Conservation (phyloP, 345 rosid species). For the Citrus sinensis region DVS_A1.0 CM039169.1:17564001-17564500, state of each 20-base stretch:
- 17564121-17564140: neutral
- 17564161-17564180: neutral
- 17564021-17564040: conserved; percentile 55
- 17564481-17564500: neutral
- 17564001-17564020: conserved; percentile 66
- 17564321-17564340: conserved; percentile 47
- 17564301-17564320: conserved; percentile 43
- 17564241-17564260: conserved; percentile 51
- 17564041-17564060: conserved; percentile 48
- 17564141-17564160: neutral
- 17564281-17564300: conserved; percentile 74
- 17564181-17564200: conserved; percentile 5
- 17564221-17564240: conserved; percentile 68
- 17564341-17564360: conserved; percentile 41
- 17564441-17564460: neutral
- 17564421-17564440: neutral
- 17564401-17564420: neutral
- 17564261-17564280: conserved; percentile 61
- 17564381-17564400: conserved; percentile 62
- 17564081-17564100: neutral
- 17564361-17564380: conserved; percentile 50
- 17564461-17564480: neutral
- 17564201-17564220: conserved; percentile 60
- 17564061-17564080: conserved; percentile 46
- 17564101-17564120: neutral